Evolutionary conservation across 2,329 filamentous ascomycete species (phyloP), one percentile per base, ranked within the genome.

Genomic region (Aspergillus sp.): DNA sequence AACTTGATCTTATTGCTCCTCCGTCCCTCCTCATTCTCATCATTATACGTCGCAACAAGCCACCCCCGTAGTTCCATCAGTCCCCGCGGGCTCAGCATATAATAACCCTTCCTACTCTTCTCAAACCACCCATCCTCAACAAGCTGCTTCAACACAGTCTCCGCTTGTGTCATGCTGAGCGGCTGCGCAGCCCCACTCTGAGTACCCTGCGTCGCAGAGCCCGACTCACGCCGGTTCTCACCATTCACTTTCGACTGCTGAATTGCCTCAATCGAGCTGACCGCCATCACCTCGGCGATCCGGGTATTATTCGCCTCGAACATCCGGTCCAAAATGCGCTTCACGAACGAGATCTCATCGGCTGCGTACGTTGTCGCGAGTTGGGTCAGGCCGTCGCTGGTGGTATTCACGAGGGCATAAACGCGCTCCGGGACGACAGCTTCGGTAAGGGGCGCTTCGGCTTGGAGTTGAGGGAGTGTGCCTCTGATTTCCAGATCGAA

Each of bases 31-130:
- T 81, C 79, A 9, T 85, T 83, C 0, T 82, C 77, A 55, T 96
- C 90, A 70, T 99, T 98, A 75, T 96, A 99, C 27, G 89, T 91
- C 53, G 90, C 89, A n/a, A 91, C 77, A 49, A 99, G 82, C 87
- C 93, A 98, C 2, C 84, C 82, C 57, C 89, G 83, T 57, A 99
- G 77, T 79, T 99, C 95, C 80, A 98, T 86, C 64, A 99, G 77
- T 2, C 86, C 89, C 8, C 93, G 84, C 3, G 91, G 85, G 51
- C 87, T 88, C 17, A 97, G 80, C 17, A 83, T 86, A 73, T 91
- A 97, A 74, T 88, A 96, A 0, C 86, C 86, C 11, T 82, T 82
- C 15, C 72, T 69, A 59, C 89, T 95, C 70, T 86, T 85, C 72
- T 93, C 88, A 56, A 99, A 83, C 91, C 95, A 99, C 3, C 89